Base-by-base conservation (phyloP, 2,329 filamentous ascomycete genomes). In the Zymoseptoria passerinii region DNA sequence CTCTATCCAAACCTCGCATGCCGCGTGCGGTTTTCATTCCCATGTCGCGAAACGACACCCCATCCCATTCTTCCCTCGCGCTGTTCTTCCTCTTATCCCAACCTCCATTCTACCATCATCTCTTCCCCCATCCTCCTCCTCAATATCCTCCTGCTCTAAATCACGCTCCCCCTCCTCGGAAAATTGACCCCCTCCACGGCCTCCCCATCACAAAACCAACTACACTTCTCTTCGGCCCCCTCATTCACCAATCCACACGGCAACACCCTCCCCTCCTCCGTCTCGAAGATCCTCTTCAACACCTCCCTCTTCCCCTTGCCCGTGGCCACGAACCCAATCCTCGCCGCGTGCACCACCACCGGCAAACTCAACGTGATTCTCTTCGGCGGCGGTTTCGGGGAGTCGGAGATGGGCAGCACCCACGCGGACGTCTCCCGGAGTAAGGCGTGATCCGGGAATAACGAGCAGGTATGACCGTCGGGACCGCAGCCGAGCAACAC, bases 391-490 rank as follows among this genome's bases (percentile, higher is more conserved):
- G 92, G 92, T 82, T 99, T 99, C 54, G 94, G 94, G 50, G 90
- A 95, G 78, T 97, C 90, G 69, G 88, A 85, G 70, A 96, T 95
- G 51, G 90, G 84, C 13, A 92, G 87, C 50, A 97, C 90, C 94
- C 94, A 99, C 56, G 92, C 90, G 68, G 86, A 87, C 40, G 83
- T 83, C 78, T 97, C 92, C 64, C 91, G 85, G 65, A 97, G 82
- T 56, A 97, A 82, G 59, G 87, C 83, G 72, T 96, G 92, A 57
- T 87, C 88, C 4, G 94, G 94, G 80, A 99, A 99, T 55, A 99
- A 80, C 68, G 88, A 94, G 85, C 94, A 97, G 35, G 94, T 97
- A 78, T 99, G 94, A 55, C 94, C 94, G 74, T 97, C 94, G 13
- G 94, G 92, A 0, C 94, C 94, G 73, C 90, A 95, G 68, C 94